These are phyloP conservation scores for Yarrowia osloensis DNA, from an alignment of 805 yeast genomes.

Conservation along the genomic window DNA sequence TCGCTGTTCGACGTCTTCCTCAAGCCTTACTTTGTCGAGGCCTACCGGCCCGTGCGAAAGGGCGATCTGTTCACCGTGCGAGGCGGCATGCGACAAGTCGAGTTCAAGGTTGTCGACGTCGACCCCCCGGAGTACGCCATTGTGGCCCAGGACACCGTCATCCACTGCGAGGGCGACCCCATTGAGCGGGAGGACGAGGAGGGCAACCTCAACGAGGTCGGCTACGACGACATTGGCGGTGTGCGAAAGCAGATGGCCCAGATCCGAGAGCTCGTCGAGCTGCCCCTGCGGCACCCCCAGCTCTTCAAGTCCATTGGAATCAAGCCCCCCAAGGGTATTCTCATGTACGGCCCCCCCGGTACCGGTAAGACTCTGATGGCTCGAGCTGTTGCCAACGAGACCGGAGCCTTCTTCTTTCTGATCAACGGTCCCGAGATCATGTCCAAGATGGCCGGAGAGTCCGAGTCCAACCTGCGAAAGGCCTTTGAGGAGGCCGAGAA, in stretches of 20 bases:
- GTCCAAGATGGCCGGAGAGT: constrained; percentile 99
- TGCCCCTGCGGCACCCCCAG: constrained; percentile 98
- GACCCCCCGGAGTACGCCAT: constrained; percentile 97
- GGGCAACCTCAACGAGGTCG: constrained; percentile 93
- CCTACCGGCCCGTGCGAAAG: constrained; percentile 97
- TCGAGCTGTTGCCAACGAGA: constrained; percentile 99
- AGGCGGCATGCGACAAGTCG: constrained; percentile 99
- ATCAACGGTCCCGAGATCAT: constrained; percentile 99
- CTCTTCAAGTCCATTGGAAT: constrained; percentile 97
- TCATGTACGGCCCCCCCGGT: constrained; percentile 97
- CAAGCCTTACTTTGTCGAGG: constrained; percentile 98
- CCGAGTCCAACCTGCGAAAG: constrained; percentile 93
- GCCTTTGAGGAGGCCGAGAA: constrained; percentile 99
- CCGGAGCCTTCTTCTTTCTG: constrained; percentile 97
- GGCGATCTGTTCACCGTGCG: constrained; percentile 95
- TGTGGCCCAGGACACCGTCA: constrained; percentile 97
- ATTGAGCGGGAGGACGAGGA: constrained; percentile 98
- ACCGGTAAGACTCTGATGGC: constrained; percentile 99
- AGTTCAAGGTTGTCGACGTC: constrained; percentile 96
- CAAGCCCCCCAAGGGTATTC: constrained; percentile 97
- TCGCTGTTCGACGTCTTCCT: constrained; percentile 92
- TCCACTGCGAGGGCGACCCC: constrained; percentile 99
- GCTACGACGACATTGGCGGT: constrained; percentile 98
- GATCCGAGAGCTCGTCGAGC: constrained; percentile 96
- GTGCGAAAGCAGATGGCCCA: constrained; percentile 99